Percentiles rank a stretch among this genome's conserved stretches.
Conservation (phyloP, 768 basidiomycete species). For the Omphalotus guepiniiformis region DNA sequence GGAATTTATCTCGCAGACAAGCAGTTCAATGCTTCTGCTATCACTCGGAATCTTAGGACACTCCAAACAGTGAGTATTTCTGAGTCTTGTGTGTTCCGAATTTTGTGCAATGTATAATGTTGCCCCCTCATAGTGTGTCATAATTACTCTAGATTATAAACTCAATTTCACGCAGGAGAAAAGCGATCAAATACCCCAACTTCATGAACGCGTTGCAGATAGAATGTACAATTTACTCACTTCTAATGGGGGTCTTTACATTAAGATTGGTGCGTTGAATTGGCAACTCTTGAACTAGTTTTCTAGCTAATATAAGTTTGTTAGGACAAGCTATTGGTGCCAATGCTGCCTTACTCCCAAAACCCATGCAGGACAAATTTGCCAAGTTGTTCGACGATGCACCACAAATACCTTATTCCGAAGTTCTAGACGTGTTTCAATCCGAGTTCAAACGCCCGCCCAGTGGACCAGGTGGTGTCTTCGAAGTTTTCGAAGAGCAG, state of each 20-base stretch:
- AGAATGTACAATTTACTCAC: slow-evolving; percentile 73
- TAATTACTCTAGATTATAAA: slow-evolving; percentile 82
- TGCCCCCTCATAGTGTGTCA: slow-evolving; percentile 45
- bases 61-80: slow-evolving; percentile 39
- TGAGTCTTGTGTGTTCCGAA: neutral
- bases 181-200: slow-evolving; percentile 65
- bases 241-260: slow-evolving; percentile 81
- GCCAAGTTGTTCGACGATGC: slow-evolving; percentile 84
- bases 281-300: slow-evolving; percentile 11
- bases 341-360: slow-evolving; percentile 81
- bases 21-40: slow-evolving; percentile 53
- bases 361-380: slow-evolving; percentile 79
- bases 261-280: slow-evolving; percentile 61
- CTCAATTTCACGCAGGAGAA: slow-evolving; percentile 76
- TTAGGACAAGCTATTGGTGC: slow-evolving; percentile 75
- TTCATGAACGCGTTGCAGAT: slow-evolving; percentile 83
- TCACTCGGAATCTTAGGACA: slow-evolving; percentile 50
- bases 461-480: slow-evolving; percentile 65
- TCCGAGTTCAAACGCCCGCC: slow-evolving; percentile 67
- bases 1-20: slow-evolving; percentile 42
- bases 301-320: slow-evolving; percentile 3
- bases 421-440: slow-evolving; percentile 62
- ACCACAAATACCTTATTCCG: slow-evolving; percentile 74
- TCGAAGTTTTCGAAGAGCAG: slow-evolving; percentile 70
- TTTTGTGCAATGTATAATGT: neutral